Base-by-base conservation (phyloP, 148 eudicot genomes). In the Fagopyrum esculentum region DNA sequence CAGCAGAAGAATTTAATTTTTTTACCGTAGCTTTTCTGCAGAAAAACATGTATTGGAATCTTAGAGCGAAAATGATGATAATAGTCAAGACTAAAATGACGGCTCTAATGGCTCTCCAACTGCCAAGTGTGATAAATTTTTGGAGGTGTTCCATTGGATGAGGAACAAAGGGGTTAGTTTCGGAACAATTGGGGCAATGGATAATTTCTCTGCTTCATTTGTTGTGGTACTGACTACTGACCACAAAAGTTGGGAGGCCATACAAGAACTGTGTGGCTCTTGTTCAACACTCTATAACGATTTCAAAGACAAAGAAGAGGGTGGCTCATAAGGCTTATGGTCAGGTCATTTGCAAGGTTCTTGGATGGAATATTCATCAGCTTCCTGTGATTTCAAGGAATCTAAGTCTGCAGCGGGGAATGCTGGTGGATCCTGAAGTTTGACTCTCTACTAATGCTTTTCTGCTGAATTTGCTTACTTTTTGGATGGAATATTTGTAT, bases 161-260 rank as follows among this genome's bases (percentile, higher is more conserved):
- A 15, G n/a, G 89, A 83, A 45, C 80, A 92, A 78, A 90, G 77
- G 82, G 82, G 75, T 44, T 92, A 74, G 56, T 90, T 90, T 72
- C 79, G 60, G 84, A 83, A 79, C 81, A 86, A 87, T 75, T 81
- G 74, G 19, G 90, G 75, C 45, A 74, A 79, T 55, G 97, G 97
- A n/a, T 93, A 87, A 66, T 95, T 89, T 82, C 69, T 72, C 57
- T 95, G 98, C 77, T 80, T 95, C 82, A 91, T 92, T 61, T 95
- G 98, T 80, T 85, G 86, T 35, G 92, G 83, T 11, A 76, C 78
- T 12, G 87, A 83, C 49, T 11, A 76, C 78, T 12, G 87, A 83
- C 49, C 66, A 78, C 40, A 74, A 88, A 83, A 71, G 57, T 76
- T 54, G 78, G 86, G 71, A 95, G 87, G 84, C 87, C 75, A 85